Percentiles rank a stretch among this genome's conserved stretches.
phyloP scores from a whole-genome alignment of 1,284 basidiomycete species.

The Exobasidium rhododendri region DNA sequence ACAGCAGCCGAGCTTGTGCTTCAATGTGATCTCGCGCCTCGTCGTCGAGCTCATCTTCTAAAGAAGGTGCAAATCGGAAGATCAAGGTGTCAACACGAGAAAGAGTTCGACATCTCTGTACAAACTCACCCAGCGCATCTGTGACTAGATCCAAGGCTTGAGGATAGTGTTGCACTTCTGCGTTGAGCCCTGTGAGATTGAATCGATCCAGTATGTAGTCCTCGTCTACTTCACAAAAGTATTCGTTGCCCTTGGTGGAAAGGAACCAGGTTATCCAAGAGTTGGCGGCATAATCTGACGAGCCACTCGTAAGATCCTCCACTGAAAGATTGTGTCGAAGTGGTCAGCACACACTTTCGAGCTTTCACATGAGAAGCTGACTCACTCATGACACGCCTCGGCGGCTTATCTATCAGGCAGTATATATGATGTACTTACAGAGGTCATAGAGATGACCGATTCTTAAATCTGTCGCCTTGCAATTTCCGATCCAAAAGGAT shows the following conservation, averaged over 20 bases:
- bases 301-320: slow-evolving; percentile 81
- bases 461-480: no score
- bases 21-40: slow-evolving; percentile 48
- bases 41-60: slow-evolving; percentile 48
- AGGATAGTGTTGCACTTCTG: slow-evolving; percentile 89
- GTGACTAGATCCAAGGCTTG: slow-evolving; percentile 94
- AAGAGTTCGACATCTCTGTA: background rate
- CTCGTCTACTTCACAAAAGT: slow-evolving; percentile 98
- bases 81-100: no score
- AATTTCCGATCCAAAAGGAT: no score
- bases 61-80: background rate
- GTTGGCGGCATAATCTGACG: slow-evolving; percentile 77
- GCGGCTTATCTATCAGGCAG: no score
- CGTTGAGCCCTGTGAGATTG: slow-evolving; percentile 94
- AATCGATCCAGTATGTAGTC: slow-evolving; percentile 98
- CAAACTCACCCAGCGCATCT: slow-evolving; percentile 37
- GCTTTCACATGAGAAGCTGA: background rate
- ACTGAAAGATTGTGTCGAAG: slow-evolving; percentile 56
- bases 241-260: slow-evolving; percentile 80
- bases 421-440: no score
- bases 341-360: background rate
- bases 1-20: slow-evolving; percentile 50
- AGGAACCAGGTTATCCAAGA: slow-evolving; percentile 96
- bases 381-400: background rate
- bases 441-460: no score